Conservation (phyloP, 2,329 filamentous ascomycete genomes). For the Rhexocercosporidium sp. region DNA sequence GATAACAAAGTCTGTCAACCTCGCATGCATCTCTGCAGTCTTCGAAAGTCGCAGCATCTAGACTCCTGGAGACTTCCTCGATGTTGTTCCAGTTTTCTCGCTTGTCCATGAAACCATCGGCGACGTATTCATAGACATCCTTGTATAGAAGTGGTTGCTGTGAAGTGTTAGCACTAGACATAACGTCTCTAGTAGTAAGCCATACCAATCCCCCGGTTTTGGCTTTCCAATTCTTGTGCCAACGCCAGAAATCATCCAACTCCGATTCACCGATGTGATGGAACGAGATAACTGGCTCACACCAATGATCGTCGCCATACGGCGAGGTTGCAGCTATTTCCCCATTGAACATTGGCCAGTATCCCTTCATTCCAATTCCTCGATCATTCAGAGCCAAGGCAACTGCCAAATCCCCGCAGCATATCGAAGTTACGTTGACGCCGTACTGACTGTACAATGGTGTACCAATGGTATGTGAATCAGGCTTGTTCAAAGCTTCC, state of each 20-base stretch:
- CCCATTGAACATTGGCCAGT: constrained; percentile 29
- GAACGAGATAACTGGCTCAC: constrained; percentile 26
- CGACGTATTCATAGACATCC: constrained; percentile 20
- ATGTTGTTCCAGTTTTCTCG: constrained; percentile 19
- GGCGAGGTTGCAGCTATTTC: constrained; percentile 20
- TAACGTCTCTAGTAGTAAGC: not conserved
- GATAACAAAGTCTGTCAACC: constrained; percentile 18
- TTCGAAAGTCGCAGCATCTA: constrained; percentile 5
- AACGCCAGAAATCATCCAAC: constrained; percentile 20
- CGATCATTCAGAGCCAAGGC: constrained; percentile 16
- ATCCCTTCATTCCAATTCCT: constrained; percentile 21
- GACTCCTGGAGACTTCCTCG: not conserved
- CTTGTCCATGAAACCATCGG: constrained; percentile 8
- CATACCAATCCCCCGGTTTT: constrained; percentile 20
- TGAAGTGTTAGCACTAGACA: not conserved
- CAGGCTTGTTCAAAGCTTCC: constrained; percentile 22
- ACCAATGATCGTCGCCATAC: constrained; percentile 26
- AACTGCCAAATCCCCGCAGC: constrained; percentile 26
- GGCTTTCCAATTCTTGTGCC: constrained; percentile 22
- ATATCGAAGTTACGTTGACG: constrained; percentile 15
- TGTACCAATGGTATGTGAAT: not conserved
- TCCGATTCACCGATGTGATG: constrained; percentile 24
- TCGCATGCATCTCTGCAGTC: constrained; percentile 19
- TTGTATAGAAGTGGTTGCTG: constrained; percentile 18
- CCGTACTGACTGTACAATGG: constrained; percentile 21